A percentile compares a stretch with the other conserved stretches of the same genome.
phyloP scores from a whole-genome alignment of 2,329 filamentous ascomycete genomes.

The Juglanconis oblonga region DNA sequence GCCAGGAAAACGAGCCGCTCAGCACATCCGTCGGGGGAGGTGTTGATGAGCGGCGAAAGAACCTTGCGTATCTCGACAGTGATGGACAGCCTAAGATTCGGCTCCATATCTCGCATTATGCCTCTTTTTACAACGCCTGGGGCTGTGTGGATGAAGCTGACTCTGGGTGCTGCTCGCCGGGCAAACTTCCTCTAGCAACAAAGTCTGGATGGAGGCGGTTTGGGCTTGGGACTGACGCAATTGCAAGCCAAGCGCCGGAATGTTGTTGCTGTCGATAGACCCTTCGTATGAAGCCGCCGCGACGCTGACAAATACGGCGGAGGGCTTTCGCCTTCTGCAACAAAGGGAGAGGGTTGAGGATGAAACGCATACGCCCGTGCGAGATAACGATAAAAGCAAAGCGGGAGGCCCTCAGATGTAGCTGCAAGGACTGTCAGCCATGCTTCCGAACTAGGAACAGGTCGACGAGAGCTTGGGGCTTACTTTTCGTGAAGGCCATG shows the following conservation, averaged over 20 bases:
- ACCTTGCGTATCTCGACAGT: slow-evolving; percentile 7
- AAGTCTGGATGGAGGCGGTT: slow-evolving; percentile 14
- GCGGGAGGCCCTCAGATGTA: slow-evolving; percentile 4
- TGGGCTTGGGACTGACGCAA: slow-evolving; percentile 18
- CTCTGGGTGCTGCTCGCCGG: slow-evolving; percentile 19
- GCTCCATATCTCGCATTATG: slow-evolving; percentile 18
- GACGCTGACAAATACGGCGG: slow-evolving; percentile 24
- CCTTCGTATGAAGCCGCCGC: slow-evolving; percentile 4
- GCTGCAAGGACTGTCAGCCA: not conserved
- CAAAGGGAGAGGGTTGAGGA: slow-evolving; percentile 33
- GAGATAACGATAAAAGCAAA: slow-evolving; percentile 19
- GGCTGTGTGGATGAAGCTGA: slow-evolving; percentile 19
- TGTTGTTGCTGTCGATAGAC: slow-evolving; percentile 8
- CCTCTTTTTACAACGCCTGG: slow-evolving; percentile 22
- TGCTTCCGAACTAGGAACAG: not conserved
- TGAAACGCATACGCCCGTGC: slow-evolving; percentile 37
- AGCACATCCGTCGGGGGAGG: slow-evolving; percentile 27
- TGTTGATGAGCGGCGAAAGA: slow-evolving; percentile 14
- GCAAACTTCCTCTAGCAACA: slow-evolving; percentile 14
- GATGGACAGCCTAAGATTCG: not conserved
- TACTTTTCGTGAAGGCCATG: slow-evolving; percentile 17
- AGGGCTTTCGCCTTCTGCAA: slow-evolving; percentile 23
- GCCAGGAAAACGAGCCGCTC: slow-evolving; percentile 32
- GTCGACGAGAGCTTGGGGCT: not conserved
- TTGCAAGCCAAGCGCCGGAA: slow-evolving; percentile 10